These are phyloP conservation scores for Tylopilus plumbeoviolaceoides DNA, from an alignment of 768 basidiomycete genomes.

Conservation along the genomic window DNA sequence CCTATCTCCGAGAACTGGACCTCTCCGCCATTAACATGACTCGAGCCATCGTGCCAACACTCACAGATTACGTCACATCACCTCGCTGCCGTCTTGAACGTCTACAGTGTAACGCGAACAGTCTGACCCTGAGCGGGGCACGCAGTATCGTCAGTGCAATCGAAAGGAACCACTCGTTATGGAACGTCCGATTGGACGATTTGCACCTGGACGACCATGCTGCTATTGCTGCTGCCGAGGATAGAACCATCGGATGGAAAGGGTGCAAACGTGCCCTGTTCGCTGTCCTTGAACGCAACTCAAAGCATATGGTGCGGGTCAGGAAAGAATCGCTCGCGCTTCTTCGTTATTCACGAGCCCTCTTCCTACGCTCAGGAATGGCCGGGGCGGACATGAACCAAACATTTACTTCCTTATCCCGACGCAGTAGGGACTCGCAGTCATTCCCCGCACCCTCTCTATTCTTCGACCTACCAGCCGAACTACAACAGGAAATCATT, in stretches of 20 bases:
- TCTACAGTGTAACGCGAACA: slow-evolving; percentile 55
- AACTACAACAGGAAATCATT: slow-evolving; percentile 55
- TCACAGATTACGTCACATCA: slow-evolving; percentile 50
- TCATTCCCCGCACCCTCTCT: slow-evolving; percentile 16
- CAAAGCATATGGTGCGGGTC: slow-evolving; percentile 33
- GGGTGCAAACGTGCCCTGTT: slow-evolving; percentile 31
- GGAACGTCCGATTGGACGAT: slow-evolving; percentile 50
- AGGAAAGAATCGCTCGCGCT: slow-evolving; percentile 47
- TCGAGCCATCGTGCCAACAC: slow-evolving; percentile 34
- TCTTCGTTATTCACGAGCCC: slow-evolving; percentile 45
- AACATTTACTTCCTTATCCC: slow-evolving; percentile 3
- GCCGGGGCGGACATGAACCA: neutral
- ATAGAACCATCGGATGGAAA: slow-evolving; percentile 29
- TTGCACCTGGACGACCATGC: slow-evolving; percentile 27
- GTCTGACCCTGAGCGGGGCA: slow-evolving; percentile 44
- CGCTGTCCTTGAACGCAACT: slow-evolving; percentile 41
- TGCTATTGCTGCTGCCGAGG: slow-evolving; percentile 19
- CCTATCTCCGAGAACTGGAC: slow-evolving; percentile 49
- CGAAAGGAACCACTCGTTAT: slow-evolving; percentile 44
- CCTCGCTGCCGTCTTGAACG: slow-evolving; percentile 45
- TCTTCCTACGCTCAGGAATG: slow-evolving; percentile 40
- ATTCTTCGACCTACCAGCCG: slow-evolving; percentile 47
- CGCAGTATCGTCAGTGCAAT: slow-evolving; percentile 44
- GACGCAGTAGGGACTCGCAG: slow-evolving; percentile 3
- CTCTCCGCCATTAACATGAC: slow-evolving; percentile 52